Evolutionary conservation across 768 basidiomycete species (phyloP), one percentile per base, ranked within the genome.

Genomic region (Rhodotorula diobovata): DNA sequence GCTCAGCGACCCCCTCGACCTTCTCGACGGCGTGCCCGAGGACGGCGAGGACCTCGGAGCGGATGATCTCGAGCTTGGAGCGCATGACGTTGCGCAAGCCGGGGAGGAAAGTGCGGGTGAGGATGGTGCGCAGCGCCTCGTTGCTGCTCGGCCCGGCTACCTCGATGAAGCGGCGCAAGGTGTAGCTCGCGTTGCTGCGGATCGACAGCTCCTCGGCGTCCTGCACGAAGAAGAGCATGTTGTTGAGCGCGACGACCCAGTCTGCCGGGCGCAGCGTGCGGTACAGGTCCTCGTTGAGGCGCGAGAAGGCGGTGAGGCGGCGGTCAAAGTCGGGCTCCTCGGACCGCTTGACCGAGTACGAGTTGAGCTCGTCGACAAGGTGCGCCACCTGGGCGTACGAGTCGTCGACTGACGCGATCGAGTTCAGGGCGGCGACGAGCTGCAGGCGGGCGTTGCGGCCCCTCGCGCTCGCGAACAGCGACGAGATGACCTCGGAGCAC

Each of bases 271-370:
- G 79, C 6, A 93, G 78, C 0, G 82, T 80, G 60, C 78, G 73
- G 78, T 88, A 85, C 23, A 69, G 60, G n/a, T 67, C 60, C 71
- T 93, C 92, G 79, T 93, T 95, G 60, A 98, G 81, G 21, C 78
- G 79, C 1, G 85, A 82, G 80, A 91, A 96, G 0, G 91, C 93
- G 2, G 81, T 79, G 5, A 98, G 82, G 4, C 96, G 88, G 39
- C 86, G 85, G 67, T 94, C 90, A 74, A 96, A 97, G 79, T 98
- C 92, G 5, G 93, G 90, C 78, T 98, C 93, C 67, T 95, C 92
- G 45, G 93, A 80, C 14, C 93, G 85, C 76, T 87, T 89, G 1
- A 80, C 80, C 1, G 93, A 95, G 78, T 88, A 99, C 0, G 95
- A 88, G 77, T 98, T 98, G 72, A 98, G 83, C 0, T 81, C 79